Conservation (phyloP, 2,329 filamentous ascomycete species). For the Colletotrichum graminicola region DNA sequence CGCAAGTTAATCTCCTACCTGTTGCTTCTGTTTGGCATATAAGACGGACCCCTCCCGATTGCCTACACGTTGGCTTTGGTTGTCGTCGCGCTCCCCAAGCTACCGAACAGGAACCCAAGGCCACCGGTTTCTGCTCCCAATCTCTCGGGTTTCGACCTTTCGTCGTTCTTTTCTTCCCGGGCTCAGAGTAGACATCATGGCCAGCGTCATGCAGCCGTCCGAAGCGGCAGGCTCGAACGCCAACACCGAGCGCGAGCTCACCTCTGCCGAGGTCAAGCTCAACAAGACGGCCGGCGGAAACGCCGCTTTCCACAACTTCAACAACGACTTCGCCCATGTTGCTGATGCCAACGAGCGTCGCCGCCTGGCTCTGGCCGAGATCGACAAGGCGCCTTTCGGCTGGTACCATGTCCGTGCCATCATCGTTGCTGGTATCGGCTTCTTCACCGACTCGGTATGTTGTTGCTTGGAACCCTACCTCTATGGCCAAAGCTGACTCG, state of each 20-base stretch:
- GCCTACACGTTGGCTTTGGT: conserved; percentile 14
- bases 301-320: conserved; percentile 80
- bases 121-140: not conserved
- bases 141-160: conserved; percentile 15
- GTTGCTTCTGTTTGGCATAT: conserved; percentile 17
- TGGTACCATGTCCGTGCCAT: conserved; percentile 87
- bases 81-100: conserved; percentile 12
- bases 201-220: conserved; percentile 28
- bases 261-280: conserved; percentile 27
- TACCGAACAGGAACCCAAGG: conserved; percentile 15
- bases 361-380: conserved; percentile 82
- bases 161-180: conserved; percentile 32
- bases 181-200: conserved; percentile 30
- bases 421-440: conserved; percentile 84
- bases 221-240: conserved; percentile 8
- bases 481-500: not conserved
- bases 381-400: conserved; percentile 84
- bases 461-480: not conserved
- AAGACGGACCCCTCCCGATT: conserved; percentile 19
- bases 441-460: conserved; percentile 81
- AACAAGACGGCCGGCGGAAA: conserved; percentile 73
- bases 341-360: conserved; percentile 83
- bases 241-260: conserved; percentile 4
- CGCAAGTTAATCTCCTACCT: not conserved
- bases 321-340: conserved; percentile 76